Base-by-base conservation (phyloP, 768 basidiomycete species). In the Macrolepiota fuliginosa region DNA sequence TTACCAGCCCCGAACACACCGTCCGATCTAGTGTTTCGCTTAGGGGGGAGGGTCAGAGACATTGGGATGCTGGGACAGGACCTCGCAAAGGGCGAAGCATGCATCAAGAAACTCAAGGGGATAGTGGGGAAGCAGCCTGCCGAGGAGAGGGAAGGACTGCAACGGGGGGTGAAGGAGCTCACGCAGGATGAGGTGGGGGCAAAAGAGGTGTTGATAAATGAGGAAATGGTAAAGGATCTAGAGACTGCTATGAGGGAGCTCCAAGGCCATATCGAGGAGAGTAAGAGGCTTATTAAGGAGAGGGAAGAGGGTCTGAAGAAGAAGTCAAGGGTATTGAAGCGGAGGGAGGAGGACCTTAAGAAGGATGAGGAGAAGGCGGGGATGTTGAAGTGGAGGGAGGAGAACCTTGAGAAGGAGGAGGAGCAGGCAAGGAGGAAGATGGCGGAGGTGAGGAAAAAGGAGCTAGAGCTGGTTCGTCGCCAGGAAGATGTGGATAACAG, bases 11-110 rank as follows among this genome's bases (percentile, higher is more conserved):
- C 29, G 29, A 32, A 32, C 7, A 7, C 29, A 3, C 29, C 29
- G 7, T 32, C 29, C 3, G 51, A 53, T 6, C 50, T n/a, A 10
- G 51, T 42, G 13, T 22, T 12, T 51, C n/a, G 36, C 6, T 29
- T 52, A n/a, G 36, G 11, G 15, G 27, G 22, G 42, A 53, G 25
- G 25, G 24, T 37, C 29, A 25, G 24, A 22, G 37, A 54, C 17
- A 5, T 45, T 29, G 52, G 46, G 15, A 39, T 4, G 52, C 36
- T 1, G 19, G 40, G 40, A n/a, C 24, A 53, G 17, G 46, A 19
- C 11, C 46, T 47, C 7, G 25, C 25, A 70, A 71, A 53, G 63
- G 69, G 36, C 54, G 22, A 17, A 24, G 17, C 5, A 32, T 45
- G 45, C n/a, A 9, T 53, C 13, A 36, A 56, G 7, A 24, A 9